Evolutionary conservation across 352 stramenopile species (phyloP).

Genomic region (Globisporangium spinosum): DNA sequence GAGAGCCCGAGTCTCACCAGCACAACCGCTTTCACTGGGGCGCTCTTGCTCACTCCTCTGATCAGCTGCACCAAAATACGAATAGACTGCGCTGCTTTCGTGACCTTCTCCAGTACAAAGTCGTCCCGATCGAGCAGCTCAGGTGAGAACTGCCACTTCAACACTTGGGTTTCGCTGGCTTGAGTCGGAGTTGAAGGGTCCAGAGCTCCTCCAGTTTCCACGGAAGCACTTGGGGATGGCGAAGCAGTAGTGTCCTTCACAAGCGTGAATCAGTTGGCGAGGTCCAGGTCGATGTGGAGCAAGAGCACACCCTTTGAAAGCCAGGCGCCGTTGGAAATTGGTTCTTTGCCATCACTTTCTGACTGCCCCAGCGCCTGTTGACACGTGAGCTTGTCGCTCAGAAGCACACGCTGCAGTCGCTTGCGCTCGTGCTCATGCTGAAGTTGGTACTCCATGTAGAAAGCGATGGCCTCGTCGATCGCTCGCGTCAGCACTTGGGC

Average conservation of each 20-base stretch:
- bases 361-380: slow-evolving; percentile 15
- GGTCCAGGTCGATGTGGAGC: slow-evolving; percentile 64
- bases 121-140: slow-evolving; percentile 41
- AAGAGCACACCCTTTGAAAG: slow-evolving; percentile 29
- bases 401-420: slow-evolving; percentile 23
- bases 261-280: slow-evolving; percentile 66
- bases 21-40: slow-evolving; percentile 26
- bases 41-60: background rate
- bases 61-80: slow-evolving; percentile 21
- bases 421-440: slow-evolving; percentile 32
- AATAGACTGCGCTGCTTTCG: slow-evolving; percentile 24
- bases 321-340: background rate
- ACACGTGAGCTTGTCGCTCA: slow-evolving; percentile 32
- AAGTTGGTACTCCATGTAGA: slow-evolving; percentile 26
- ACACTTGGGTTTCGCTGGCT: slow-evolving; percentile 4
- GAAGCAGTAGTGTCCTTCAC: slow-evolving; percentile 14
- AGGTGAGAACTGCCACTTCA: slow-evolving; percentile 42
- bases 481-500: slow-evolving; percentile 26
- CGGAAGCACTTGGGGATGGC: background rate
- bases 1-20: slow-evolving; percentile 47
- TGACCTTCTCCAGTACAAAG: slow-evolving; percentile 41
- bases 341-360: background rate
- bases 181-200: background rate
- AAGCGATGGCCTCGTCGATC: slow-evolving; percentile 41
- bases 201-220: background rate